These are phyloP conservation scores for Xanthoceras sorbifolium DNA, from an alignment of 345 rosid species.

Conservation along the genomic window DNA sequence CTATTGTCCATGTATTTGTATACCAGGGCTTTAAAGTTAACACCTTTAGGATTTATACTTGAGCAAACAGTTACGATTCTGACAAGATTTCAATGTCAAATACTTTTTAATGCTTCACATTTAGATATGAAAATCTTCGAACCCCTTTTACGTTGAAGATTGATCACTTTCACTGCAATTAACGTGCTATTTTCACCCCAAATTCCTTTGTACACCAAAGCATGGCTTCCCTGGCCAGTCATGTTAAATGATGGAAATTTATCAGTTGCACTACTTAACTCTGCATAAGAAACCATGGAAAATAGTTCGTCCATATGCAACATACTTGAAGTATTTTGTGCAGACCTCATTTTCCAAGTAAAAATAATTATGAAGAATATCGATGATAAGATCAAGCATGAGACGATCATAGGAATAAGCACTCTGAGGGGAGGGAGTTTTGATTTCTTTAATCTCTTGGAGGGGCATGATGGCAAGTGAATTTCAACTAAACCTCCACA, in stretches of 20 bases:
- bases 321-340: not conserved
- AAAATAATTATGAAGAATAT: not conserved
- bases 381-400: not conserved
- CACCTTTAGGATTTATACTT: not conserved
- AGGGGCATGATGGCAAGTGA: slow-evolving; percentile 15
- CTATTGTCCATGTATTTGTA: slow-evolving; percentile 31
- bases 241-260: slow-evolving; percentile 27
- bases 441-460: slow-evolving; percentile 2
- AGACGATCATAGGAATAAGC: not conserved
- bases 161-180: slow-evolving; percentile 46
- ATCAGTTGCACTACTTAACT: slow-evolving; percentile 19
- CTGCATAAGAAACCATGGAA: slow-evolving; percentile 6
- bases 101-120: slow-evolving; percentile 38
- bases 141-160: slow-evolving; percentile 41
- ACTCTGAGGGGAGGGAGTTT: not conserved
- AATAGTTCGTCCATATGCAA: not conserved
- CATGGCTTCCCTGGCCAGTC: slow-evolving; percentile 33
- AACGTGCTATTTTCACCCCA: slow-evolving; percentile 5
- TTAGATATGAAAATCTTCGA: slow-evolving; percentile 46
- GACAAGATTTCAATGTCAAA: slow-evolving; percentile 49
- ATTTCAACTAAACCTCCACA: slow-evolving; percentile 17
- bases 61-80: slow-evolving; percentile 40
- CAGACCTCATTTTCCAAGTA: not conserved
- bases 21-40: slow-evolving; percentile 30
- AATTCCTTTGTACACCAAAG: slow-evolving; percentile 32